These are phyloP conservation scores for Daedalea quercina DNA, from an alignment of 768 basidiomycete species.

Conservation along the genomic window DNA sequence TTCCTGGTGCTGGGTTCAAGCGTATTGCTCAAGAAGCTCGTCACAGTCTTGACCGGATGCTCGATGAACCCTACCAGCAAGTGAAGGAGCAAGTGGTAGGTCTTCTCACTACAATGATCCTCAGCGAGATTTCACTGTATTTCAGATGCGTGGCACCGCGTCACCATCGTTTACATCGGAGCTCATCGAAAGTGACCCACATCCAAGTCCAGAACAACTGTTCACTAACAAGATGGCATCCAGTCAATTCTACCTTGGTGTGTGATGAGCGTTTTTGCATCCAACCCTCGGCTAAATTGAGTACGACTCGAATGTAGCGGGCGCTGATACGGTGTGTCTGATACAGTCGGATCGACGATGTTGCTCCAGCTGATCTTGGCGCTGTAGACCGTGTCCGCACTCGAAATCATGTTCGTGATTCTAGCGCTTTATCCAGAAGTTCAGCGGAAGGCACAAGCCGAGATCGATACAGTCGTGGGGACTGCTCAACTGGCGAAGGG, in stretches of 20 bases:
- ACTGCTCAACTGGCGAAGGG: conserved; percentile 14
- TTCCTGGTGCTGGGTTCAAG: conserved; percentile 22
- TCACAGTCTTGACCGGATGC: conserved; percentile 8
- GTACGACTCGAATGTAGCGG: conserved; percentile 5
- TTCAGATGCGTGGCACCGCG: conserved; percentile 8
- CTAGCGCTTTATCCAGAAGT: conserved; percentile 28
- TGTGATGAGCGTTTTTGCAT: too few species aligned
- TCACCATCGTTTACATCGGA: conserved; percentile 11
- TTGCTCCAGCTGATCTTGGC: conserved; percentile 1
- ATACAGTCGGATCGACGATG: conserved; percentile 32
- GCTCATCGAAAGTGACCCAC: conserved; percentile 17
- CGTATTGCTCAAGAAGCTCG: conserved; percentile 10
- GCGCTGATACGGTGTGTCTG: conserved; percentile 8
- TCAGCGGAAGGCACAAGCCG: conserved; percentile 18
- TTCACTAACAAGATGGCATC: neutral
- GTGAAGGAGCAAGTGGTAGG: conserved; percentile 17
- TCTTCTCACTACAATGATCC: too few species aligned
- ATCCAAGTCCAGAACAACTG: neutral
- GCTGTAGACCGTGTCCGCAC: conserved; percentile 21
- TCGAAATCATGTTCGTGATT: conserved; percentile 21
- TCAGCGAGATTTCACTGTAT: neutral
- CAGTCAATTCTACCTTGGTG: conserved; percentile 2
- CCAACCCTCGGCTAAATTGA: neutral
- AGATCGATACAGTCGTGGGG: conserved; percentile 23
- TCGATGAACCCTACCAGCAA: conserved; percentile 14